Evolutionary conservation across 345 rosid species (phyloP), one percentile per base, ranked within the genome.

Genomic region (Viola odorata): DNA sequence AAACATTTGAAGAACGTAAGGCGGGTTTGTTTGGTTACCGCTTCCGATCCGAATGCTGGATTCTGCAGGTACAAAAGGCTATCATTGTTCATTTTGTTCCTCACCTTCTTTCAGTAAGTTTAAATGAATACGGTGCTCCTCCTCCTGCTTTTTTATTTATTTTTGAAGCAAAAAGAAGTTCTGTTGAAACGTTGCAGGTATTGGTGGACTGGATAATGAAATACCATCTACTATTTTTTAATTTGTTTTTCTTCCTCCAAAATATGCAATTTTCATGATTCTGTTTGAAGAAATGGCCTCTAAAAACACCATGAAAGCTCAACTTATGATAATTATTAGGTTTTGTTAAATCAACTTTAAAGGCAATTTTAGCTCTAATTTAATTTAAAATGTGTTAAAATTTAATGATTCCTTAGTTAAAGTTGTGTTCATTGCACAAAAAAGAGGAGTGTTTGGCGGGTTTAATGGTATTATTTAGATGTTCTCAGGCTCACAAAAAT

Each of bases 1-100:
- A 73, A 67, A 78, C 95, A 90, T 66, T 90, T 87, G 83, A 81
- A 78, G 71, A 90, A 87, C 3, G 84, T 67, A 3, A 50, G 55
- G 47, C 76, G 81, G 11, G 67, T 64, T 58, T 77, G 82, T 63
- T 68, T 80, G 13, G 38, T 60, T 48, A 65, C 76, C 85, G 85
- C 75, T 72, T 75, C 76, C 0, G 73, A 58, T 39, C 48, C 66
- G 40, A 72, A 60, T 39, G 64, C 72, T 5, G 66, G 55, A 45
- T 45, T 50, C 40, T 56, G 40, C 8, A 60, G 63, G 38, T 40
- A 57, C 65, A 65, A 64, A 23, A 70, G 75, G 69, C 15, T 44
- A 48, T 70, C 77, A 78, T 76, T 39, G 23, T 54, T 38, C 23
- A 40, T 50, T 44, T 37, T 44, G 47, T 56, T 45, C 12, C 68